Evolutionary conservation across 2,329 filamentous ascomycete species (phyloP).

Genomic region (Botrytis byssoidea): DNA sequence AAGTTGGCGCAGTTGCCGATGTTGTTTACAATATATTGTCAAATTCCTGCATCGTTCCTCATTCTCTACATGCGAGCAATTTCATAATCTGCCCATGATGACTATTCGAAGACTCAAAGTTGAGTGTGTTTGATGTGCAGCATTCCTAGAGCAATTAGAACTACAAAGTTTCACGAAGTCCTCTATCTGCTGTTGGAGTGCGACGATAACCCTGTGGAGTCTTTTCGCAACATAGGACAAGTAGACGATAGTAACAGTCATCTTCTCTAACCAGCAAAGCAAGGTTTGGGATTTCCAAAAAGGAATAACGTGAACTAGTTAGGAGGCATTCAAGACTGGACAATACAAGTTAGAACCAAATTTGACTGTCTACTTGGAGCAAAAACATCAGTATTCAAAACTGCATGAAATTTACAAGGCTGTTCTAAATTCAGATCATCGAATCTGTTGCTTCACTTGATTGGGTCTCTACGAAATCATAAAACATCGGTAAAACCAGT

Average conservation of each 20-base stretch:
- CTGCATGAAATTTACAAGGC: neutral
- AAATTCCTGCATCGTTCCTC: neutral
- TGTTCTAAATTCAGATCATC: neutral
- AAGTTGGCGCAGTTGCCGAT: neutral
- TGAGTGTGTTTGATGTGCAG: neutral
- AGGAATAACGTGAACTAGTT: neutral
- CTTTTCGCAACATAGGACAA: neutral
- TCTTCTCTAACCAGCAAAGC: neutral
- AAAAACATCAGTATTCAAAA: neutral
- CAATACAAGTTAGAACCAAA: neutral
- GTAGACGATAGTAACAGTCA: neutral
- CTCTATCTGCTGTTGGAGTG: neutral
- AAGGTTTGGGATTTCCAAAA: neutral
- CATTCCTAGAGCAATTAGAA: neutral
- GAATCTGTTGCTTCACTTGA: neutral
- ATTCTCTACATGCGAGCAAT: neutral
- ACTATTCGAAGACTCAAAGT: neutral
- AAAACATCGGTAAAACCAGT: conserved; percentile 2
- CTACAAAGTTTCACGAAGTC: neutral
- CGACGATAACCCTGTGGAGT: neutral
- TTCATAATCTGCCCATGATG: neutral
- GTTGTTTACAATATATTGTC: neutral
- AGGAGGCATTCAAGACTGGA: neutral
- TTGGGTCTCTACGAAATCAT: neutral
- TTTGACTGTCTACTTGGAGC: neutral